Evolutionary conservation across 495 filamentous ascomycete species (phyloP).

Genomic region (Barbatosphaeria neglecta): DNA sequence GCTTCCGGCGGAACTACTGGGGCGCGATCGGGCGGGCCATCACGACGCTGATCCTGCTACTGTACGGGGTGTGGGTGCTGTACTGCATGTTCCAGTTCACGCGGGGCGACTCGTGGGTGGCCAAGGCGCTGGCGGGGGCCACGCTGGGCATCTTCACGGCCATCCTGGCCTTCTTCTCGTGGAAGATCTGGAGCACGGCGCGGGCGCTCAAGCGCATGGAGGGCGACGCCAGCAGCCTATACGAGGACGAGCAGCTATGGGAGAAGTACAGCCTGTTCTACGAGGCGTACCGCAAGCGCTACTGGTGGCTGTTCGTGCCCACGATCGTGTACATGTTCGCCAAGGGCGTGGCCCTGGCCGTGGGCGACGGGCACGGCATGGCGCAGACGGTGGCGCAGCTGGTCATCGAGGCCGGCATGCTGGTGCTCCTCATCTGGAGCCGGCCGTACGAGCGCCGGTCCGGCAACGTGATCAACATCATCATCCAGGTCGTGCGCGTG

Average conservation of each 20-base stretch:
- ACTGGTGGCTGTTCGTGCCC: conserved; percentile 96
- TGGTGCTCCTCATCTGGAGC: conserved; percentile 65
- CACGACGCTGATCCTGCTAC: conserved; percentile 76
- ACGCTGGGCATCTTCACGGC: conserved; percentile 73
- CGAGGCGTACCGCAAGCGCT: conserved; percentile 81
- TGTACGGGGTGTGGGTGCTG: conserved; percentile 91
- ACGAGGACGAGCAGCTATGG: conserved; percentile 85
- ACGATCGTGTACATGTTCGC: conserved; percentile 86
- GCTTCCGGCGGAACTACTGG: conserved; percentile 96
- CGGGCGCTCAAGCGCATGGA: conserved; percentile 59
- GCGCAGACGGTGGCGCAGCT: conserved; percentile 68
- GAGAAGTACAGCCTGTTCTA: conserved; percentile 95
- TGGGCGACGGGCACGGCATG: conserved; percentile 76
- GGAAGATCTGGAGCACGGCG: conserved; percentile 70
- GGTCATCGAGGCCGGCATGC: conserved; percentile 62
- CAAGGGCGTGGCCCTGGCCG: conserved; percentile 80
- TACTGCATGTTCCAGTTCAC: conserved; percentile 96
- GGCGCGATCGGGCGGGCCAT: conserved; percentile 76
- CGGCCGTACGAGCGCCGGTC: conserved; percentile 77
- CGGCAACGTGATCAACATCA: conserved; percentile 85
- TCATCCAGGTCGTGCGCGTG: conserved; percentile 89
- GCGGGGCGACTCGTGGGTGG: conserved; percentile 90
- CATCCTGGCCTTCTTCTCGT: conserved; percentile 66
- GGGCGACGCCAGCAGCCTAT: conserved; percentile 63
- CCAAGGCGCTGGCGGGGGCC: conserved; percentile 70